A percentile compares a stretch with the other conserved stretches of the same genome.
phyloP scores from a whole-genome alignment of 1,284 basidiomycete genomes.

The Paramarasmius palmivorus region DNA sequence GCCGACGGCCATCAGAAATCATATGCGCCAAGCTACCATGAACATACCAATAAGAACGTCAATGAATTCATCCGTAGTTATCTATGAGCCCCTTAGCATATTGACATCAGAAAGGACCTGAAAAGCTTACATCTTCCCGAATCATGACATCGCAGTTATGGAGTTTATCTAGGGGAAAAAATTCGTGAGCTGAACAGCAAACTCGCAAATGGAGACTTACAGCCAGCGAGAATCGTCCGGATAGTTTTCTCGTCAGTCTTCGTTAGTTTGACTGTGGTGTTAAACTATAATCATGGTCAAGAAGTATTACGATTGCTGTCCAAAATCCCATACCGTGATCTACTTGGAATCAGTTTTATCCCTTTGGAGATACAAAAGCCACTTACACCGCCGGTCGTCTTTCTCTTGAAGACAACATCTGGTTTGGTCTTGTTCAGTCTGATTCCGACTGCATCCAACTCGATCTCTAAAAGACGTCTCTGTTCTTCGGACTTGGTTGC shows the following conservation, averaged over 20 bases:
- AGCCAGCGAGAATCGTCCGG: conserved; percentile 85
- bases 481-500: conserved; percentile 97
- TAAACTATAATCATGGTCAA: conserved; percentile 54
- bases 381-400: conserved; percentile 88
- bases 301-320: conserved; percentile 7
- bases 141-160: conserved; percentile 98
- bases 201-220: conserved; percentile 40
- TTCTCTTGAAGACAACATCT: conserved; percentile 85
- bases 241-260: conserved; percentile 96
- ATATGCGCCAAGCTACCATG: conserved; percentile 10
- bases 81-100: conserved; percentile 45
- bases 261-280: conserved; percentile 89
- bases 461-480: conserved; percentile 83
- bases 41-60: conserved; percentile 86
- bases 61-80: conserved; percentile 96
- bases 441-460: conserved; percentile 96
- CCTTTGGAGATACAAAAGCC: not conserved
- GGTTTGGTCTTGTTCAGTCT: conserved; percentile 88
- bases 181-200: not conserved
- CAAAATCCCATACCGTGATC: conserved; percentile 48
- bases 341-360: conserved; percentile 19
- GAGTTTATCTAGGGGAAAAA: conserved; percentile 59
- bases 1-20: not conserved
- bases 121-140: conserved; percentile 80
- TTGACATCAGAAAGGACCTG: conserved; percentile 7